Percentiles rank a stretch among this genome's conserved stretches.
These are phyloP conservation scores for Hypoxylon sp. DNA, from an alignment of 2,329 filamentous ascomycete species.

Conservation along the genomic window DNA sequence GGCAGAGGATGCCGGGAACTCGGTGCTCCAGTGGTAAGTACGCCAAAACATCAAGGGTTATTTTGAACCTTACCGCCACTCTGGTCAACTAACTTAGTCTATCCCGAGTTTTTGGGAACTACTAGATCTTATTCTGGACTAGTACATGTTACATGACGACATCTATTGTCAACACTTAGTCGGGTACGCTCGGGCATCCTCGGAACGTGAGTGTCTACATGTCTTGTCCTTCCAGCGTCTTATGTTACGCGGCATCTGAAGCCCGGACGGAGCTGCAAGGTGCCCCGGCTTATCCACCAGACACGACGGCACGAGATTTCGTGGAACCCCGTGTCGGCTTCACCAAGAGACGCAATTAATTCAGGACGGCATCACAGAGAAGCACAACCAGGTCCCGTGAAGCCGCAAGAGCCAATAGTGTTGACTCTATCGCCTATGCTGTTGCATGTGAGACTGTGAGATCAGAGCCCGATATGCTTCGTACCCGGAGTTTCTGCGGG, in stretches of 20 bases:
- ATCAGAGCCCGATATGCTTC: slow-evolving; percentile 39
- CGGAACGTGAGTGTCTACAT: slow-evolving; percentile 14
- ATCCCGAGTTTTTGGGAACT: slow-evolving; percentile 23
- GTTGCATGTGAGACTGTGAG: slow-evolving; percentile 39
- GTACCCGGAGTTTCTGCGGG: slow-evolving; percentile 17
- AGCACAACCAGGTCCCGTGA: slow-evolving; percentile 26
- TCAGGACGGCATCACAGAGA: slow-evolving; percentile 34
- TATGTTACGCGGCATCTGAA: slow-evolving; percentile 37
- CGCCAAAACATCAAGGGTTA: slow-evolving; percentile 1
- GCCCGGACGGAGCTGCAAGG: slow-evolving; percentile 33
- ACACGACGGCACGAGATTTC: slow-evolving; percentile 36
- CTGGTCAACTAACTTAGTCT: slow-evolving; percentile 3
- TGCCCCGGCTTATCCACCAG: slow-evolving; percentile 12
- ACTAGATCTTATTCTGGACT: slow-evolving; percentile 1
- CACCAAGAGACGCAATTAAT: slow-evolving; percentile 37
- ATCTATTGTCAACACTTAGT: slow-evolving; percentile 8
- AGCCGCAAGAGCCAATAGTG: slow-evolving; percentile 24
- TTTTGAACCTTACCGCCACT: slow-evolving; percentile 18
- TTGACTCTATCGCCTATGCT: slow-evolving; percentile 14
- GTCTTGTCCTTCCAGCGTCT: slow-evolving; percentile 1
- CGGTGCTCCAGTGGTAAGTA: not conserved
- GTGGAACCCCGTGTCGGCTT: slow-evolving; percentile 40
- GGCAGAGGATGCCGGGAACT: slow-evolving; percentile 23
- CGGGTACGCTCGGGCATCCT: slow-evolving; percentile 4
- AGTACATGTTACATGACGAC: slow-evolving; percentile 5